Percentiles rank a stretch among this genome's conserved stretches.
phyloP scores from a whole-genome alignment of 495 filamentous ascomycete genomes.

The Neurospora africana region DNA sequence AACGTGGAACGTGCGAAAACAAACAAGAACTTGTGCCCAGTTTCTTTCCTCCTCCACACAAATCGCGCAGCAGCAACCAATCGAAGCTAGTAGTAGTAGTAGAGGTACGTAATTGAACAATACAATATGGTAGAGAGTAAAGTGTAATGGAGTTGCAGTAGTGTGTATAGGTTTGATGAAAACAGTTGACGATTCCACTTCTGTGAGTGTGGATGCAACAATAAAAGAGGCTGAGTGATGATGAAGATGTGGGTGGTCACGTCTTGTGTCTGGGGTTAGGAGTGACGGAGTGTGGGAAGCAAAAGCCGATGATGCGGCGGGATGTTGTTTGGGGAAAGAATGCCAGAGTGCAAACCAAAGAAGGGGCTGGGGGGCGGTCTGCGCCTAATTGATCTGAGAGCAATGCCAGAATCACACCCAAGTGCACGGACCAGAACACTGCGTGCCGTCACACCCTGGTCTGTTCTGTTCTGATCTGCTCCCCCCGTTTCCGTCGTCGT shows the following conservation, averaged over 20 bases:
- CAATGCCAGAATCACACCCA: background rate
- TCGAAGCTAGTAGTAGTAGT: background rate
- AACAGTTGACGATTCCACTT: background rate
- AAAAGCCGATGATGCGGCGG: slow-evolving; percentile 3
- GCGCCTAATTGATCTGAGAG: background rate
- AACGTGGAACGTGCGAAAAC: background rate
- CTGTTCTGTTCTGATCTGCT: background rate
- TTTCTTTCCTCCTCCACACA: background rate
- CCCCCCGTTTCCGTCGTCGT: background rate
- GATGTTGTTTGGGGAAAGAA: slow-evolving; percentile 1
- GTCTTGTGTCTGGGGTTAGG: background rate
- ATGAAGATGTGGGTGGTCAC: slow-evolving; percentile 3
- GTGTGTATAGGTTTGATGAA: background rate
- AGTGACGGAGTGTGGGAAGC: background rate
- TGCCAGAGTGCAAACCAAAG: background rate
- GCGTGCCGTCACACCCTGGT: background rate
- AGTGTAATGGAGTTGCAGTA: background rate
- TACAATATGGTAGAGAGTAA: background rate
- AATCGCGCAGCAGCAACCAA: background rate
- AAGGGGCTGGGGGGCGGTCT: slow-evolving; percentile 10
- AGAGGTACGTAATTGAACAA: background rate
- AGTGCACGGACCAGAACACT: background rate
- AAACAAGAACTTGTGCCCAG: background rate
- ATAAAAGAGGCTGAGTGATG: background rate
- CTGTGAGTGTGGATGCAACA: background rate